Evolutionary conservation across 2,329 filamentous ascomycete genomes (phyloP).

Genomic region (Periconia sp.): DNA sequence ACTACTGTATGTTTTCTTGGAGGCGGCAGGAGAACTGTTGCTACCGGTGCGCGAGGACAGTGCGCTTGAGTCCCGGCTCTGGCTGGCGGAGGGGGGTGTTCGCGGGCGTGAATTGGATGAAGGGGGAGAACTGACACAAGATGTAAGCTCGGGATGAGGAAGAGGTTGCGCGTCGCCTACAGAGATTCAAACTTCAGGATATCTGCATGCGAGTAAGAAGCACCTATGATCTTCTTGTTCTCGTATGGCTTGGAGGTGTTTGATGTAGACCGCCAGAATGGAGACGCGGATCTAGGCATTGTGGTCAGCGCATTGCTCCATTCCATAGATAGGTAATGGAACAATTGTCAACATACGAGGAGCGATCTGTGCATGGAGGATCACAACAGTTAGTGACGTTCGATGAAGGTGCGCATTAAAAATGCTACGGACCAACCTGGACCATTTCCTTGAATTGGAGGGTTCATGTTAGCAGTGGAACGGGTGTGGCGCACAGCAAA

Average conservation of each 20-base stretch:
- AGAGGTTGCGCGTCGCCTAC: conserved; percentile 52
- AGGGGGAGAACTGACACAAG: conserved; percentile 57
- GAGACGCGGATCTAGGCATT: conserved; percentile 71
- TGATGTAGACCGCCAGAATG: conserved; percentile 76
- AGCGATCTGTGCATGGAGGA: conserved; percentile 33
- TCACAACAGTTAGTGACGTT: conserved; percentile 40
- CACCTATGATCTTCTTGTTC: conserved; percentile 78
- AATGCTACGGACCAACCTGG: conserved; percentile 83
- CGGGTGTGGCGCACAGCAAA: not conserved
- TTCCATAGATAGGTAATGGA: not conserved
- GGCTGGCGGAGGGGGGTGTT: conserved; percentile 69
- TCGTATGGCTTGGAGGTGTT: conserved; percentile 49
- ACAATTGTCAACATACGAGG: conserved; percentile 45
- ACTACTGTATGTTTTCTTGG: conserved; percentile 74
- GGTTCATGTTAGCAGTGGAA: conserved; percentile 27
- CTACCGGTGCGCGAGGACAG: conserved; percentile 58
- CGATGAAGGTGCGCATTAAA: conserved; percentile 23
- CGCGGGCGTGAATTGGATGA: conserved; percentile 67
- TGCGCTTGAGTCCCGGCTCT: conserved; percentile 59
- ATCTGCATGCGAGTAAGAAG: conserved; percentile 94
- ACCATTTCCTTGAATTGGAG: conserved; percentile 81
- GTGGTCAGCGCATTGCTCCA: conserved; percentile 10
- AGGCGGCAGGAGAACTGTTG: conserved; percentile 59
- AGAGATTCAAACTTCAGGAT: conserved; percentile 83
- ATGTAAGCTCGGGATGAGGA: conserved; percentile 14